A percentile compares a stretch with the other conserved stretches of the same genome.
These are phyloP conservation scores for Camellia lanceoleosa DNA, from an alignment of 148 eudicot genomes.

Conservation along the genomic window DNA sequence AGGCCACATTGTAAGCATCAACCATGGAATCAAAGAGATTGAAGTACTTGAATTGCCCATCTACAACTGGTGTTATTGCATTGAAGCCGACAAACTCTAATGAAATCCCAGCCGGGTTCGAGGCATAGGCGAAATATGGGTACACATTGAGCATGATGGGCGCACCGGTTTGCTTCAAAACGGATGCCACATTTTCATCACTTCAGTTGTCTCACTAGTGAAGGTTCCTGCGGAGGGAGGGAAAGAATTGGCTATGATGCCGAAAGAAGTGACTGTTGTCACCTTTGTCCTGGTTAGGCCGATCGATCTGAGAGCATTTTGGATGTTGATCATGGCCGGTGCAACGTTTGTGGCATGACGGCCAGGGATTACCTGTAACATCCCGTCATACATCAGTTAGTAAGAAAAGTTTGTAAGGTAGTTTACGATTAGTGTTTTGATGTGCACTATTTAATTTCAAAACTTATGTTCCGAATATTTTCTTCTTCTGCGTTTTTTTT, in stretches of 20 bases:
- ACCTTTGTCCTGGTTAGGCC: not conserved
- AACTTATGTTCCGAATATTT: no score
- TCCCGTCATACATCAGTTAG: not conserved
- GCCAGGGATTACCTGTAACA: not conserved
- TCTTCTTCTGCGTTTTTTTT: no score
- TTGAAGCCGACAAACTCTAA: slow-evolving; percentile 7
- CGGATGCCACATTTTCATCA: not conserved
- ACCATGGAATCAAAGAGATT: slow-evolving; percentile 42
- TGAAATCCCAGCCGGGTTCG: not conserved
- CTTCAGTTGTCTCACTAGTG: not conserved
- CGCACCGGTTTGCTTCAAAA: not conserved
- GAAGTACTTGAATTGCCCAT: slow-evolving; percentile 22
- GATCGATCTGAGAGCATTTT: not conserved
- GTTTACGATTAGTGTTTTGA: no score
- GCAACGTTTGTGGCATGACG: not conserved
- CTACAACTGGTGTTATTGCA: slow-evolving; percentile 15
- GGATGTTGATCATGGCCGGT: slow-evolving; percentile 1
- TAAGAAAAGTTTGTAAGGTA: not conserved
- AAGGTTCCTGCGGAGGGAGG: slow-evolving; percentile 20
- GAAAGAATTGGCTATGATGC: slow-evolving; percentile 11
- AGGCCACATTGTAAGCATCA: slow-evolving; percentile 31
- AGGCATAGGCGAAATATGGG: slow-evolving; percentile 7
- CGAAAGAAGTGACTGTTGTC: not conserved
- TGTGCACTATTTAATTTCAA: no score
- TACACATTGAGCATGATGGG: slow-evolving; percentile 16